Base-by-base conservation (phyloP, 495 filamentous ascomycete species). In the Lepidopterella palustris region DNA sequence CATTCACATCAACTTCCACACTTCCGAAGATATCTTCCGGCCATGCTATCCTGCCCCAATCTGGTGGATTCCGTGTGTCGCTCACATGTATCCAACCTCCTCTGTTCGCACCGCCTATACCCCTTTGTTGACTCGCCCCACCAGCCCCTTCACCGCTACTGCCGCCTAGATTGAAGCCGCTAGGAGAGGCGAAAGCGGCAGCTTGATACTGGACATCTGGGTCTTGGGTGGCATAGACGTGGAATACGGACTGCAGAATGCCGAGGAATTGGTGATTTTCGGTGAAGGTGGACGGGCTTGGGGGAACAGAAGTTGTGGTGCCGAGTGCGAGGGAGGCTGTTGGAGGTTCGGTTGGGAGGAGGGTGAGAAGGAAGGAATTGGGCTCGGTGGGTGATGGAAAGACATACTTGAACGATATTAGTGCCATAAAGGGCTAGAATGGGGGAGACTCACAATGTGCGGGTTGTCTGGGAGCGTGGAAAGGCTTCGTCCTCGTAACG, bases 1-100 rank as follows among this genome's bases (percentile, higher is more conserved):
- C 92, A 20, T 79, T 62, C 3, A 79, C 81, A 77, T 95, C 86
- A 9, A 96, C 88, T 69, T 93, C 86, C 49, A 96, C 78, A 67
- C 92, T 96, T 29, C 92, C 92, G 67, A 97, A 85, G 57, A 97
- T 97, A 75, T 97, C 90, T 72, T 95, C 92, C 0, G 87, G 84
- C 81, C 87, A 73, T 47, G 92, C 88, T 66, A 96, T 95, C 52
- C 93, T 73, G 0, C 93, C 93, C 76, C 82, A 98, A 62, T 96
- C 91, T 6, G 92, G 92, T 18, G 90, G 88, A 53, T 87, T 86
- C 59, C 93, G 77, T 64, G 69, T 67, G 68, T 97, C 93, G 50
- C 86, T 92, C 4, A 98, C 78, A 78, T 98, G 93, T 18, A 96
- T 81, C 78, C 87, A 93, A 0, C 93, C 93, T 21, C 92, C 93